Base-by-base conservation (phyloP, 805 yeast species). In the Clavispora asparagi region DNA sequence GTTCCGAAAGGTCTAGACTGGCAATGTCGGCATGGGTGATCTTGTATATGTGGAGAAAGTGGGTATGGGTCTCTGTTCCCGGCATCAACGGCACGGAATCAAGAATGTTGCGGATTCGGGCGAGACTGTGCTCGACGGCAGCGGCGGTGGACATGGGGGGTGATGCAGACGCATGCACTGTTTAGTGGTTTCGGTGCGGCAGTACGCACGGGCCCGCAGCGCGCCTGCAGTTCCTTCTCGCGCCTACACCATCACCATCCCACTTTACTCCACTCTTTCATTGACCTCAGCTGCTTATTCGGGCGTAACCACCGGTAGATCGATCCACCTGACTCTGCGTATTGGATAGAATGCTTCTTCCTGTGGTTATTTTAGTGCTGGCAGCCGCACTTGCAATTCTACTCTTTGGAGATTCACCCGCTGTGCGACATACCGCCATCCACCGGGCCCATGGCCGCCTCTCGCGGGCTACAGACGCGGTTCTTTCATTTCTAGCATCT, bases 321-420 rank as follows among this genome's bases (percentile, higher is more conserved):
- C 23, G 23, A 19, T 19, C 23, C 23, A 19, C 23, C 23, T 19
- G 23, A 19, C 23, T 19, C 23, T 27, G 4, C 7, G 4, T 6
- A 11, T 27, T 27, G 29, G 10, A 25, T 12, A 17, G 25, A 19
- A 53, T 53, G 54, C 42, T 52, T 32, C 39, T 44, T n/a, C 49
- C 49, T 7, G 29, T 33, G 17, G 25, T 25, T 14, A 26, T 53
- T 25, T 41, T 43, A 13, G 27, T 38, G 8, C 51, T 53, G 10
- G 48, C 47, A 17, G 27, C 48, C 11, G 29, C 64, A 5, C 50
- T 68, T 8, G 50, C 61, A n/a, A 42, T 74, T 0, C 51, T 71
- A 6, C 57, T 78, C 11, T 75, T 78, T 53, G 82, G 82, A 0
- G 78, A 78, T 52, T 63, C 73, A 25, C 82, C 82, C 2, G 52